These are phyloP conservation scores for Entophlyctis luteolus DNA, from an alignment of 192 early-diverging fungal species.

Conservation along the genomic window DNA sequence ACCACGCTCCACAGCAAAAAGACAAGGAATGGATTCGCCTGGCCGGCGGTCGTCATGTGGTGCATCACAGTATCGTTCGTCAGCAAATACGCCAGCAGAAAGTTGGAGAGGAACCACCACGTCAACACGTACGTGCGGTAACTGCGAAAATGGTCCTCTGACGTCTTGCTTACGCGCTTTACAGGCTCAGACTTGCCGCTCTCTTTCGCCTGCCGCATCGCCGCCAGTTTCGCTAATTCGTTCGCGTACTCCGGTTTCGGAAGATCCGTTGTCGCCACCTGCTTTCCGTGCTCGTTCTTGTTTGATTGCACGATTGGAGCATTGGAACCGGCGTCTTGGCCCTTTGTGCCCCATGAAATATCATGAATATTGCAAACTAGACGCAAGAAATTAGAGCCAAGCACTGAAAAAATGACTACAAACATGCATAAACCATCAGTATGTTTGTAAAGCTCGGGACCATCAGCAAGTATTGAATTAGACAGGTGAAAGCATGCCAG, in stretches of 20 bases:
- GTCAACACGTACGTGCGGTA: slow-evolving; percentile 45
- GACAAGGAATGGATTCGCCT: slow-evolving; percentile 67
- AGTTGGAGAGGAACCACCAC: slow-evolving; percentile 74
- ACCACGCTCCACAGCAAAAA: slow-evolving; percentile 89
- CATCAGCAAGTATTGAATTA: slow-evolving; percentile 46
- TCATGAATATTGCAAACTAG: slow-evolving; percentile 53
- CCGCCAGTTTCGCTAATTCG: slow-evolving; percentile 21
- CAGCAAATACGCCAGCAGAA: slow-evolving; percentile 63
- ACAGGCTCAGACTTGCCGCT: slow-evolving; percentile 48
- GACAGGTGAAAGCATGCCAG: slow-evolving; percentile 47
- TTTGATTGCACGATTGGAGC: slow-evolving; percentile 19
- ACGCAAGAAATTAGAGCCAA: neutral
- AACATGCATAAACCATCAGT: slow-evolving; percentile 52
- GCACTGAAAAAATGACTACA: neutral
- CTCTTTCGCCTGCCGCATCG: slow-evolving; percentile 28
- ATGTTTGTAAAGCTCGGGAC: slow-evolving; percentile 50
- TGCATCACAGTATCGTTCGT: slow-evolving; percentile 46
- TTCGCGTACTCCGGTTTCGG: slow-evolving; percentile 13
- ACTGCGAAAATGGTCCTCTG: slow-evolving; percentile 75
- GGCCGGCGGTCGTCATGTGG: neutral
- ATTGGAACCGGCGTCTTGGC: slow-evolving; percentile 29
- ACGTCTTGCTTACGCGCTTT: slow-evolving; percentile 68
- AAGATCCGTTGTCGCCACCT: slow-evolving; percentile 2
- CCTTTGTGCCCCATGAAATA: slow-evolving; percentile 67
- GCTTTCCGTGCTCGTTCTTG: slow-evolving; percentile 15